Evolutionary conservation across 164 flowering plant genomes (phyloP).

Genomic region (Piper longum): DNA sequence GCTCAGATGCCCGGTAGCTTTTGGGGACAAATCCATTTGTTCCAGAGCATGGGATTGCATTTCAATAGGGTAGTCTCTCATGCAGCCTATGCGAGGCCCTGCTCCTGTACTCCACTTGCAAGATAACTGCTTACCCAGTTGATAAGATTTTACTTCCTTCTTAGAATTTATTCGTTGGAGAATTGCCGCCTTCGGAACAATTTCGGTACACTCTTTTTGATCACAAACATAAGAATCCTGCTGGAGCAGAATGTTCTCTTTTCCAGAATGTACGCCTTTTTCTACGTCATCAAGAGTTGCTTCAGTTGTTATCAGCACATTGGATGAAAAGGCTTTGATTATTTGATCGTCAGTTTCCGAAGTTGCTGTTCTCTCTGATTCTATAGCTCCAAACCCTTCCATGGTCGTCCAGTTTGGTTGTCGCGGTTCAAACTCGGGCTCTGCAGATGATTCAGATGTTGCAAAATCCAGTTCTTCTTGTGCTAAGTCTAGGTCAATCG

Average conservation of each 20-base stretch:
- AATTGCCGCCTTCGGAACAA: constrained; percentile 35
- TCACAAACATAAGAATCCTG: constrained; percentile 13
- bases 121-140: constrained; percentile 60
- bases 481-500: not conserved
- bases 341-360: not conserved
- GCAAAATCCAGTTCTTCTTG: constrained; percentile 3
- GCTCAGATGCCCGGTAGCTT: constrained; percentile 20
- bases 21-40: constrained; percentile 64
- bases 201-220: constrained; percentile 18
- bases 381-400: constrained; percentile 20
- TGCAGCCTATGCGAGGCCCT: constrained; percentile 75
- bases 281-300: not conserved
- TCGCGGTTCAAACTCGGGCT: constrained; percentile 7
- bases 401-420: constrained; percentile 11
- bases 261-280: constrained; percentile 13
- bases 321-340: constrained; percentile 8
- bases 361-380: constrained; percentile 18
- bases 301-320: not conserved
- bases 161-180: constrained; percentile 53
- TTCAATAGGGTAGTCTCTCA: constrained; percentile 62
- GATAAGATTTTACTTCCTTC: constrained; percentile 41
- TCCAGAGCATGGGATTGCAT: constrained; percentile 56
- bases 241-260: constrained; percentile 12
- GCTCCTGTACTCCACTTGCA: constrained; percentile 81
- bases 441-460: constrained; percentile 1